Evolutionary conservation across 257 asterid genomes (phyloP).

Genomic region (Solanum habrochaites): DNA sequence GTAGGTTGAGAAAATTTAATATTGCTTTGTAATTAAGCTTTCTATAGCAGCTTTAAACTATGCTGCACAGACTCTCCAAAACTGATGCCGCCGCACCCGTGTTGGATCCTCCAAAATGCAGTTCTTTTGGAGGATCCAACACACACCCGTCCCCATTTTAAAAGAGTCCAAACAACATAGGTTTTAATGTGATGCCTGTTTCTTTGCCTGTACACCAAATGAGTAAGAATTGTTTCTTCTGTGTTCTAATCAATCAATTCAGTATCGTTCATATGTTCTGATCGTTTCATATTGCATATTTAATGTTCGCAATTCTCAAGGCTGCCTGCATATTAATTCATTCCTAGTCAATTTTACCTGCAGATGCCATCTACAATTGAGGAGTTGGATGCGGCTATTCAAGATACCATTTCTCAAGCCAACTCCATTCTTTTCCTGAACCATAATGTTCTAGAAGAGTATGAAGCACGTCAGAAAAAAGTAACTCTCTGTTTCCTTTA

Average conservation of each 20-base stretch:
- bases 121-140: background rate
- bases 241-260: background rate
- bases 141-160: background rate
- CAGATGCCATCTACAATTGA: conserved; percentile 94
- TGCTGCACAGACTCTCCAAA: background rate
- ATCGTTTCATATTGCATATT: background rate
- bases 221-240: background rate
- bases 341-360: conserved; percentile 9
- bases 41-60: background rate
- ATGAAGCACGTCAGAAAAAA: conserved; percentile 68
- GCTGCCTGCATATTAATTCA: background rate
- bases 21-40: background rate
- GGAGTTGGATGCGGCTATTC: conserved; percentile 78
- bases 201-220: background rate
- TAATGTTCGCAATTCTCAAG: background rate
- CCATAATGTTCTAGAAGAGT: conserved; percentile 75
- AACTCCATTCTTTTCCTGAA: conserved; percentile 75
- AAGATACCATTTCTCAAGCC: conserved; percentile 71
- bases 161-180: background rate
- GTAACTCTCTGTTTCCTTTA: conserved; percentile 19
- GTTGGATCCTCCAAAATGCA: background rate
- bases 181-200: background rate
- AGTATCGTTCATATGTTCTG: conserved; percentile 2
- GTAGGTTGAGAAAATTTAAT: background rate
- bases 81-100: background rate